Evolutionary conservation across 257 asterid species (phyloP).

Genomic region (Gentiana dahurica): DNA sequence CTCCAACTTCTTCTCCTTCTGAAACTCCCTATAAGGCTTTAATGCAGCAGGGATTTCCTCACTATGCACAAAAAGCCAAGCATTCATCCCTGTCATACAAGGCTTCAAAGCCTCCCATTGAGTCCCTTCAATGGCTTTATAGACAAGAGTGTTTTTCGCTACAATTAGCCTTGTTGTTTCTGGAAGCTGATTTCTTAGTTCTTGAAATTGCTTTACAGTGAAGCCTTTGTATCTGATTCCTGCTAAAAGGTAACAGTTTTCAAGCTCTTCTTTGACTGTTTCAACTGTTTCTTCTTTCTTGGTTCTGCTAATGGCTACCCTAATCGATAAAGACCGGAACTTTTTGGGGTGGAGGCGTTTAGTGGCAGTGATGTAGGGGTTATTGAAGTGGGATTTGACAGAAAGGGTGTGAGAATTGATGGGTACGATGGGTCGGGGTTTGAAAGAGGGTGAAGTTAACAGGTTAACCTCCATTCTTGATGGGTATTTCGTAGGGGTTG

Average conservation of each 20-base stretch:
- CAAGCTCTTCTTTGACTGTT: constrained; percentile 59
- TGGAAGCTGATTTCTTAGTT: constrained; percentile 65
- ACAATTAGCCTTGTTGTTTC: constrained; percentile 70
- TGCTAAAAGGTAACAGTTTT: constrained; percentile 67
- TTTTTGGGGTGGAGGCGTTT: constrained; percentile 16
- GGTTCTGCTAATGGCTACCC: constrained; percentile 74
- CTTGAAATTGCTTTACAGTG: constrained; percentile 70
- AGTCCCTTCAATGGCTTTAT: constrained; percentile 82
- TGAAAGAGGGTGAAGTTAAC: constrained; percentile 42
- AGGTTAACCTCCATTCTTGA: constrained; percentile 58
- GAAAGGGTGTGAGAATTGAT: constrained; percentile 26
- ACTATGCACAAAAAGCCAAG: constrained; percentile 77
- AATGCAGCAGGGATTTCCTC: constrained; percentile 92
- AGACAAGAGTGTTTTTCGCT: constrained; percentile 80
- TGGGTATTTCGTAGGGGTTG: not conserved
- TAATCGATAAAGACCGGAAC: constrained; percentile 29
- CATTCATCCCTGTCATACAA: constrained; percentile 93
- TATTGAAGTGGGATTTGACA: constrained; percentile 58
- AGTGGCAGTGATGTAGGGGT: constrained; percentile 32
- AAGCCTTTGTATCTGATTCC: constrained; percentile 81
- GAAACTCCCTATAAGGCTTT: constrained; percentile 73
- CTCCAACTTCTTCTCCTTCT: constrained; percentile 80
- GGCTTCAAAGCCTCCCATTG: constrained; percentile 81
- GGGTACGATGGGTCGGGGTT: constrained; percentile 8
- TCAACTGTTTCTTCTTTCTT: constrained; percentile 88